A percentile compares a stretch with the other conserved stretches of the same genome.
Evolutionary conservation across 2,329 filamentous ascomycete species (phyloP).

Genomic region (Beauveria rudraprayagi): DNA sequence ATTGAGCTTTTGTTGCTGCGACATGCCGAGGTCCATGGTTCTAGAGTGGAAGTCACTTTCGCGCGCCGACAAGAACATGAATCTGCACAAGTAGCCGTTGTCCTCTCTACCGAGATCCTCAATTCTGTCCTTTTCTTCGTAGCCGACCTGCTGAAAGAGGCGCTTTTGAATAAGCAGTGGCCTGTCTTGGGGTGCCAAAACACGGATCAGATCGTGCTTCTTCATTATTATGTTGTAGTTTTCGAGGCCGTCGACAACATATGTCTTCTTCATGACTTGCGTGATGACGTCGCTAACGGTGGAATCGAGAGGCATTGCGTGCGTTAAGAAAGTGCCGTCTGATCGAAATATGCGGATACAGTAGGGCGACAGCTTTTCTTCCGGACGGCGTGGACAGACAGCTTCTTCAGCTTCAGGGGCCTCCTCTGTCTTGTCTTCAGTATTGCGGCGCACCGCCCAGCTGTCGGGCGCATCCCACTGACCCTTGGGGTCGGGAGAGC

Average conservation of each 20-base stretch:
- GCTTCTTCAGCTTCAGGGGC: constrained; percentile 58
- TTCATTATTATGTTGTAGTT: constrained; percentile 95
- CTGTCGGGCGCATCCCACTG: constrained; percentile 93
- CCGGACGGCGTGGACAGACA: constrained; percentile 57
- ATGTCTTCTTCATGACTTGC: constrained; percentile 92
- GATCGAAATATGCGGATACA: constrained; percentile 93
- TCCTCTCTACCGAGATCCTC: constrained; percentile 94
- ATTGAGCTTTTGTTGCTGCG: constrained; percentile 81
- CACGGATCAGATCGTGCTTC: constrained; percentile 81
- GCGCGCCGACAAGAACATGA: constrained; percentile 86
- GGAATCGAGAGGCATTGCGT: constrained; percentile 76
- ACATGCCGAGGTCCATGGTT: constrained; percentile 68
- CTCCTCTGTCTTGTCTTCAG: constrained; percentile 54
- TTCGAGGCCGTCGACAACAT: constrained; percentile 78
- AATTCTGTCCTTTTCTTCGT: constrained; percentile 75
- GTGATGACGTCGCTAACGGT: constrained; percentile 79
- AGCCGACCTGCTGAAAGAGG: constrained; percentile 84
- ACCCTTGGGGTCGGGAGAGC: constrained; percentile 36
- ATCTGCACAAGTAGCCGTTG: constrained; percentile 93
- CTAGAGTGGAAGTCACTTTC: constrained; percentile 69
- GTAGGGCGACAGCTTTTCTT: constrained; percentile 69
- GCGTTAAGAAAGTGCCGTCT: constrained; percentile 88
- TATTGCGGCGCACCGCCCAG: constrained; percentile 78
- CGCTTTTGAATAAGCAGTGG: constrained; percentile 88
- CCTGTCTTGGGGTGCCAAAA: constrained; percentile 69